Percentiles rank a stretch among this genome's conserved stretches.
phyloP scores from a whole-genome alignment of 441 rosid genomes.

The Lepidium campestre region DNA sequence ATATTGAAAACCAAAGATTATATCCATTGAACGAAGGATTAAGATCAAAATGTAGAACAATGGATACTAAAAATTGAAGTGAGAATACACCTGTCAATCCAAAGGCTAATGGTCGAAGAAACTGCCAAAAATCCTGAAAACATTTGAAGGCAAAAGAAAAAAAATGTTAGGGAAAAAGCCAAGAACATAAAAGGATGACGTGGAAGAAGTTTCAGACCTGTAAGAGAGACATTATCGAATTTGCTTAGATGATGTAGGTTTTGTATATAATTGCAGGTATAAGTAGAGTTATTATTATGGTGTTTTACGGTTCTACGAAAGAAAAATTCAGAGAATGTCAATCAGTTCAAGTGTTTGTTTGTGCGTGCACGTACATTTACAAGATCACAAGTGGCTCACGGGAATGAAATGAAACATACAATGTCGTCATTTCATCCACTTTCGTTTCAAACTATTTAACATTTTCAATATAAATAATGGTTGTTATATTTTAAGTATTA shows the following conservation, averaged over 20 bases:
- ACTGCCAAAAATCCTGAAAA: constrained; percentile 29
- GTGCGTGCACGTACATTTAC: constrained; percentile 28
- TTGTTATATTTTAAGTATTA: not conserved
- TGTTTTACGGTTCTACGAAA: not conserved
- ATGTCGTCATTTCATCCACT: constrained; percentile 19
- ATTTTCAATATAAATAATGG: not conserved
- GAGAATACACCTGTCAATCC: constrained; percentile 19
- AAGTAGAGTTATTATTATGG: not conserved
- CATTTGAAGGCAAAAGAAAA: not conserved
- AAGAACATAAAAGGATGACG: not conserved
- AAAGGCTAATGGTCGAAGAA: constrained; percentile 22
- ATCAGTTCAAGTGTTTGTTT: not conserved
- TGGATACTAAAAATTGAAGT: not conserved
- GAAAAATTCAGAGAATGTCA: constrained; percentile 4
- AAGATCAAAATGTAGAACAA: not conserved
- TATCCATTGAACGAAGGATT: not conserved
- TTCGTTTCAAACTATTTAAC: not conserved
- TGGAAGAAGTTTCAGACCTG: constrained; percentile 16
- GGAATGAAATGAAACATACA: not conserved
- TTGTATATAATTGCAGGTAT: not conserved
- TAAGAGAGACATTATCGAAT: constrained; percentile 20
- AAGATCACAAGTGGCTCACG: constrained; percentile 16
- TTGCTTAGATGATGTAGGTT: not conserved
- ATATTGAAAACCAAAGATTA: not conserved
- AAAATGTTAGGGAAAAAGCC: not conserved